Evolutionary conservation across 139 green algal species (phyloP), one percentile per base, ranked within the genome.

Genomic region (Trebouxia sp.): DNA sequence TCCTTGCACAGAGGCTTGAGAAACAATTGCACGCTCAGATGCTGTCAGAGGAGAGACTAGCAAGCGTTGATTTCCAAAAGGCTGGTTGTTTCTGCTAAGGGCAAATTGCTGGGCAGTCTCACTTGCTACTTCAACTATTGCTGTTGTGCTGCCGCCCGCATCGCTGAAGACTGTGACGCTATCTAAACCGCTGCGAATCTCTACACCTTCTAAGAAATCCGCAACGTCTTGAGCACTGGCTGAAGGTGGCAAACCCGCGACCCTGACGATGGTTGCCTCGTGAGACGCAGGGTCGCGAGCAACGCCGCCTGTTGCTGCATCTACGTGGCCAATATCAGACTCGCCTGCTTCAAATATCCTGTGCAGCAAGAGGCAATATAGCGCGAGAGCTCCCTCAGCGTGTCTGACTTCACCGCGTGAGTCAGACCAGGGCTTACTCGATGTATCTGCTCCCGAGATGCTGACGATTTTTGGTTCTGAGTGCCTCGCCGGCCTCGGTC

Each of bases 361-460:
- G n/a, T n/a, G n/a, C n/a, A n/a, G 83, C 75, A 75, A 32, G 15
- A 39, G 10, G n/a, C 37, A 65, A n/a, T 17, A 0, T 22, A 28
- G 22, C 17, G 7, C 35, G 11, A 17, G 4, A 17, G 72, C 90
- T 83, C 69, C 93, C 91, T 98, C 94, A 41, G 98, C 93, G 84
- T 98, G 98, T 62, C 94, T 84, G 53, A n/a, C n/a, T n/a, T n/a
- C n/a, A n/a, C n/a, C n/a, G n/a, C n/a, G n/a, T n/a, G n/a, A n/a
- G 0, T 22, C 35, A 37, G 30, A 4, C 35, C 15, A 17, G 4
- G 22, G 72, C 90, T 83, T 65, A 94, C 91, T 98, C 94, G 43
- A 98, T 93, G 84, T 98, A 98, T 62, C 94, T 84, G 53, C 85
- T 84, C 17, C 90, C 92, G 75, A 98, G 88, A 72, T 93, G 81